phyloP scores from a whole-genome alignment of 169 alveolate genomes.

The Plasmodium chabaudi region DNA sequence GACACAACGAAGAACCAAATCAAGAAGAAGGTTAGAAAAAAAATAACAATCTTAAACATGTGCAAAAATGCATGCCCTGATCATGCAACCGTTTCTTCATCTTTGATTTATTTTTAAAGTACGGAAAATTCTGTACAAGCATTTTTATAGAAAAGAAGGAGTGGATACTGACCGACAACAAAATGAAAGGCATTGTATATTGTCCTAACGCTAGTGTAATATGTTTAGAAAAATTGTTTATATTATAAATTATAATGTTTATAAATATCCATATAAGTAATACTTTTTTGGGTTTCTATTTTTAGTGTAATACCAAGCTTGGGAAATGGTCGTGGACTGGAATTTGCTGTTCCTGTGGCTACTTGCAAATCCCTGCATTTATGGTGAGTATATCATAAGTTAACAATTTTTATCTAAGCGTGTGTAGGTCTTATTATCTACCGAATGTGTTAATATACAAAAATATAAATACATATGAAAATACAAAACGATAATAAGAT shows the following conservation, averaged over 20 bases:
- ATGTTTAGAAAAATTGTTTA: not conserved
- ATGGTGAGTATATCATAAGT: conserved; percentile 23
- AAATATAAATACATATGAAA: too few species aligned
- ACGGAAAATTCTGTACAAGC: conserved; percentile 55
- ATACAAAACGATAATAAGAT: not conserved
- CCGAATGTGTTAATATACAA: too few species aligned
- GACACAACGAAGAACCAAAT: conserved; percentile 17
- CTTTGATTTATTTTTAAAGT: conserved; percentile 13
- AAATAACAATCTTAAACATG: too few species aligned
- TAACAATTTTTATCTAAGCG: too few species aligned
- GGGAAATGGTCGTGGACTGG: conserved; percentile 77
- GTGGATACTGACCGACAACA: conserved; percentile 48
- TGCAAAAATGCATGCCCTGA: not conserved
- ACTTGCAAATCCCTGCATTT: conserved; percentile 66
- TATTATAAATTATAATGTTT: not conserved
- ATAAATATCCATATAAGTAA: not conserved
- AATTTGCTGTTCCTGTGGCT: conserved; percentile 73
- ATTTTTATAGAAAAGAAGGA: conserved; percentile 53
- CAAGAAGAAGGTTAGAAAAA: conserved; percentile 24
- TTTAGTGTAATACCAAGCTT: conserved; percentile 45
- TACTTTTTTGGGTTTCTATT: not conserved
- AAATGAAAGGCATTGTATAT: conserved; percentile 41
- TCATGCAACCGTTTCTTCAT: not conserved
- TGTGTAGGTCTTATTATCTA: too few species aligned
- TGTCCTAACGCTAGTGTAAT: conserved; percentile 49